These are phyloP conservation scores for Phanerochaete sordida DNA, from an alignment of 768 basidiomycete species.

Conservation along the genomic window DNA sequence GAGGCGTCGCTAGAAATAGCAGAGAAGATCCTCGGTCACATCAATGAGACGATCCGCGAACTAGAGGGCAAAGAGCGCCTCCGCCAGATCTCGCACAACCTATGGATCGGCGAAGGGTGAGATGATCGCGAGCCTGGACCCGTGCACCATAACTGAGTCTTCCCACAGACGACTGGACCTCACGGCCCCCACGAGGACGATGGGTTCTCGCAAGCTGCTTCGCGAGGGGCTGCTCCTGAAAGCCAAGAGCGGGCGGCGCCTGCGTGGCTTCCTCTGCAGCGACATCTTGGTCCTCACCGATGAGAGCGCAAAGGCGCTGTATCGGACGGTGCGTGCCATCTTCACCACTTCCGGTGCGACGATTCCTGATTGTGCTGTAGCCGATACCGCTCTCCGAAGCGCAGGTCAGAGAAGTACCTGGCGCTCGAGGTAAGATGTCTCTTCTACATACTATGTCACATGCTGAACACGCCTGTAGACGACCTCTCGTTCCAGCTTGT, in stretches of 20 bases:
- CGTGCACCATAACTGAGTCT: no score
- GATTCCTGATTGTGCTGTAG: conserved; percentile 31
- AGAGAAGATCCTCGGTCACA: conserved; percentile 69
- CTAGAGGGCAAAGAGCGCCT: conserved; percentile 82
- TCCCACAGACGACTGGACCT: conserved; percentile 69
- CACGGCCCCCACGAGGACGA: conserved; percentile 82
- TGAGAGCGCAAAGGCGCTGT: conserved; percentile 61
- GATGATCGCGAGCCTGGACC: no score
- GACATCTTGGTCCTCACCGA: conserved; percentile 89
- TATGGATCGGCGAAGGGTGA: conserved; percentile 88
- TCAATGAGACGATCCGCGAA: conserved; percentile 87
- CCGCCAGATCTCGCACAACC: conserved; percentile 63
- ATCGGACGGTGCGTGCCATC: conserved; percentile 74
- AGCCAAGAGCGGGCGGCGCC: conserved; percentile 76
- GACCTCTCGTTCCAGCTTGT: conserved; percentile 64
- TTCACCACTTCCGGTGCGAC: background rate
- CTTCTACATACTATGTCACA: background rate
- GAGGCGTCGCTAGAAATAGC: conserved; percentile 54
- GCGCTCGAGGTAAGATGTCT: conserved; percentile 43
- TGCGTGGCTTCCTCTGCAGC: conserved; percentile 79
- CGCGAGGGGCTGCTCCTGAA: conserved; percentile 79
- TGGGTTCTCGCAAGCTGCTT: conserved; percentile 77
- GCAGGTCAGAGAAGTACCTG: conserved; percentile 49
- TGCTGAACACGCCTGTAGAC: conserved; percentile 37
- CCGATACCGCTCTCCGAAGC: conserved; percentile 74